Conservation (phyloP, 495 filamentous ascomycete genomes). For the Thermochaetoides thermophila region DNA sequence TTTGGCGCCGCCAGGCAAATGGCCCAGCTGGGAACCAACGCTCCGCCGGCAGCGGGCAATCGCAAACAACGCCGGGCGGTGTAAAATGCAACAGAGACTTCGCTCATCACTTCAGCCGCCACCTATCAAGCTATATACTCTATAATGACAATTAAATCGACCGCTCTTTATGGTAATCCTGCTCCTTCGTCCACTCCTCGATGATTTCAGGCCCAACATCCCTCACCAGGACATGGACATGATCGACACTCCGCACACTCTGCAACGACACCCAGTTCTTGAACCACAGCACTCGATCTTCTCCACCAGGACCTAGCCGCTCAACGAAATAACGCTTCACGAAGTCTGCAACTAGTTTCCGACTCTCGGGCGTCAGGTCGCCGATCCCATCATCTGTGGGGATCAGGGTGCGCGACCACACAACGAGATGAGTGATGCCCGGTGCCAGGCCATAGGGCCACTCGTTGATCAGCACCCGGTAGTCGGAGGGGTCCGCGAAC, state of each 20-base stretch:
- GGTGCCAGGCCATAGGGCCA: constrained; percentile 74
- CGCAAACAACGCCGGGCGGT: constrained; percentile 34
- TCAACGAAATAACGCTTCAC: constrained; percentile 51
- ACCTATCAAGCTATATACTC: no score
- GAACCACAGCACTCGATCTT: constrained; percentile 67
- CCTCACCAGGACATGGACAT: constrained; percentile 44
- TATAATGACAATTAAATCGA: no score
- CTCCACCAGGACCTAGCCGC: constrained; percentile 33
- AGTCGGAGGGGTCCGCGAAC: constrained; percentile 57
- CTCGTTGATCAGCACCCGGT: constrained; percentile 67
- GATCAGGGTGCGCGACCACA: constrained; percentile 48
- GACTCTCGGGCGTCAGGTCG: constrained; percentile 55
- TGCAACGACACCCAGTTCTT: constrained; percentile 88
- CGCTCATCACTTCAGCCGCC: no score
- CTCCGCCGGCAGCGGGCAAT: constrained; percentile 29
- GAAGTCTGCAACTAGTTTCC: constrained; percentile 47
- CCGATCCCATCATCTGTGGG: constrained; percentile 42
- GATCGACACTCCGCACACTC: constrained; percentile 71
- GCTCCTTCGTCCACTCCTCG: constrained; percentile 41
- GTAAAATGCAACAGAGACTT: no score
- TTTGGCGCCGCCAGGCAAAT: constrained; percentile 51
- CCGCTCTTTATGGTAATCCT: constrained; percentile 19
- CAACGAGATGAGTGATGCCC: constrained; percentile 58
- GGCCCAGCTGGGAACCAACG: constrained; percentile 25
- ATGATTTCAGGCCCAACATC: constrained; percentile 46